Conservation (phyloP, 139 green algal genomes). For the Chlorella sp. region DNA sequence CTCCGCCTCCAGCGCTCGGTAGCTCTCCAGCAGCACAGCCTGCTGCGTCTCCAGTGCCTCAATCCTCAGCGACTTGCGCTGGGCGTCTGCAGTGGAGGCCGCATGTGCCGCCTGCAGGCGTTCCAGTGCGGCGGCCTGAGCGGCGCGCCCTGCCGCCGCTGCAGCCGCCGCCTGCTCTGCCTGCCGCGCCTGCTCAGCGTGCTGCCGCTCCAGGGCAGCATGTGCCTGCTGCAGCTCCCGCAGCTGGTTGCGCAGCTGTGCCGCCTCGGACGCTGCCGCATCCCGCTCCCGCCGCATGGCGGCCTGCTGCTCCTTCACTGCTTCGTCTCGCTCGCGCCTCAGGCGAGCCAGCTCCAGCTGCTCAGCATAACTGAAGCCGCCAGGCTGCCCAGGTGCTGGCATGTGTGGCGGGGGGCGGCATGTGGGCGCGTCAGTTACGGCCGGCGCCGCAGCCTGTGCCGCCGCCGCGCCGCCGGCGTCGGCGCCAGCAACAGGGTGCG, state of each 20-base stretch:
- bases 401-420: not conserved
- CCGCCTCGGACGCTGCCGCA: not conserved
- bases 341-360: constrained; percentile 8
- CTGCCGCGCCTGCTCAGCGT: not conserved
- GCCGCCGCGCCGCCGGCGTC: not conserved
- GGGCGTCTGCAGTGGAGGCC: not conserved
- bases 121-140: not conserved
- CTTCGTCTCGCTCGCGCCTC: not conserved
- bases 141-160: not conserved
- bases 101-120: not conserved
- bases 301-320: not conserved
- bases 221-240: not conserved
- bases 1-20: constrained; percentile 1
- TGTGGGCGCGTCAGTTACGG: too few species aligned
- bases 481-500: not conserved
- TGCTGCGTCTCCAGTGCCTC: constrained; percentile 15
- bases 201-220: not conserved
- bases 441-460: too few species aligned
- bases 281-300: not conserved
- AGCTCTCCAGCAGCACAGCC: constrained; percentile 11
- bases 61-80: not conserved
- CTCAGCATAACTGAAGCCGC: not conserved
- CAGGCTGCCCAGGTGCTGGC: not conserved
- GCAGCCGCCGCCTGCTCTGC: not conserved
- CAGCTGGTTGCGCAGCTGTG: not conserved